Evolutionary conservation across 1,139 yeast species (phyloP), one percentile per base, ranked within the genome.

Genomic region (Kodamaea ohmeri): DNA sequence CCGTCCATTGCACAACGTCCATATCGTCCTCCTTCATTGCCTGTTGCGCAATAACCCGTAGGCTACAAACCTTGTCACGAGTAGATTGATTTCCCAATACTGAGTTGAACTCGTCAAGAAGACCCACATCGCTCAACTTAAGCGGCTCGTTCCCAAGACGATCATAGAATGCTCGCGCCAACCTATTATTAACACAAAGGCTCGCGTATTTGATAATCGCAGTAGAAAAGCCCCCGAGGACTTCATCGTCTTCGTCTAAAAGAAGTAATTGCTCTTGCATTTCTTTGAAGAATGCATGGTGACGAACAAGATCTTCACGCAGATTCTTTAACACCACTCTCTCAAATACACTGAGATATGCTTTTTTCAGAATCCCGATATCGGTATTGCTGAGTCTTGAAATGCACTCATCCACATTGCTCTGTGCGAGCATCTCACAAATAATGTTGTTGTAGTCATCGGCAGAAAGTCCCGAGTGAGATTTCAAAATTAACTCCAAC

Each of bases 361-460:
- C 70, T 4, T 36, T 16, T 38, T 58, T 60, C 27, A 69, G 46
- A 4, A 58, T 49, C 7, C 45, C 40, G 9, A 56, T 44, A 22
- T 56, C 52, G 11, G 59, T 47, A 3, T 42, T 36, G 3, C 34
- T 31, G 13, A 58, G 45, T 60, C 67, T 52, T 3, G 37, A 33
- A 1, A 61, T 42, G 9, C 63, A 51, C 37, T 58, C 53, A 3
- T 47, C 48, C 13, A 60, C 13, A 19, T 63, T 56, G 11, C 48
- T 48, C 16, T 60, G 58, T 2, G 44, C 43, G 2, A 70, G 48
- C 24, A 66, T 48, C 39, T 56, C 59, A 18, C 40, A 46, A 14
- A 65, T 51, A 15, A 70, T 57, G 13, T 49, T 45, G 24, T 58
- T 48, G 29, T 65, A 54, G 26, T 70, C 75, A 1, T 40, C 30